Percentiles rank a stretch among this genome's conserved stretches.
phyloP scores from a whole-genome alignment of 495 filamentous ascomycete species.

The Penicillium verhagenii region DNA sequence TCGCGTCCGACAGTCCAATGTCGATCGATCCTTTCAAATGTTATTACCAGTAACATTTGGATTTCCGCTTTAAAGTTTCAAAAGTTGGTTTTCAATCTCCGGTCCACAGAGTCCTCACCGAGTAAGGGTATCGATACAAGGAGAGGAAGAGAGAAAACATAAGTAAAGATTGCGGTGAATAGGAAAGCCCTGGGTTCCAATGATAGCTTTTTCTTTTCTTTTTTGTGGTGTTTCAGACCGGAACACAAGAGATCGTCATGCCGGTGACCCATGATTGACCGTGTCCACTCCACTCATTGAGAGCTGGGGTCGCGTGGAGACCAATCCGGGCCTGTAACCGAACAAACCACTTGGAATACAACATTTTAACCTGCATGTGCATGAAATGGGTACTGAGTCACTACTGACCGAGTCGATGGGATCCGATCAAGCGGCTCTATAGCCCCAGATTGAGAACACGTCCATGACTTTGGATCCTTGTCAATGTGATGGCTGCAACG shows the following conservation, averaged over 20 bases:
- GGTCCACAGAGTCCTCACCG: not conserved
- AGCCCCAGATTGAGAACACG: not conserved
- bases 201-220: not conserved
- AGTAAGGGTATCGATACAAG: too few relatives aligned
- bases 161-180: not conserved
- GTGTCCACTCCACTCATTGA: not conserved
- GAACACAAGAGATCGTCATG: constrained; percentile 9
- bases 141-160: not conserved
- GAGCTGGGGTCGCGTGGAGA: constrained; percentile 8
- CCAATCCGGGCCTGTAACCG: not conserved
- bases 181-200: not conserved
- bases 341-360: too few relatives aligned
- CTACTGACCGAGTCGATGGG: not conserved
- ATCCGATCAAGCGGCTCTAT: not conserved
- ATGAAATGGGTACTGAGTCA: too few relatives aligned
- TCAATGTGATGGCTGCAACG: not conserved
- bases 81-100: not conserved
- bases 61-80: not conserved
- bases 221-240: constrained; percentile 5
- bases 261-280: not conserved
- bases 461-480: not conserved
- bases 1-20: not conserved
- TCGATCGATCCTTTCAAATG: too few relatives aligned
- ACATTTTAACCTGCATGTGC: not conserved
- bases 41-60: not conserved